phyloP scores from a whole-genome alignment of 2,329 filamentous ascomycete species.

The Botrytis sinoallii region DNA sequence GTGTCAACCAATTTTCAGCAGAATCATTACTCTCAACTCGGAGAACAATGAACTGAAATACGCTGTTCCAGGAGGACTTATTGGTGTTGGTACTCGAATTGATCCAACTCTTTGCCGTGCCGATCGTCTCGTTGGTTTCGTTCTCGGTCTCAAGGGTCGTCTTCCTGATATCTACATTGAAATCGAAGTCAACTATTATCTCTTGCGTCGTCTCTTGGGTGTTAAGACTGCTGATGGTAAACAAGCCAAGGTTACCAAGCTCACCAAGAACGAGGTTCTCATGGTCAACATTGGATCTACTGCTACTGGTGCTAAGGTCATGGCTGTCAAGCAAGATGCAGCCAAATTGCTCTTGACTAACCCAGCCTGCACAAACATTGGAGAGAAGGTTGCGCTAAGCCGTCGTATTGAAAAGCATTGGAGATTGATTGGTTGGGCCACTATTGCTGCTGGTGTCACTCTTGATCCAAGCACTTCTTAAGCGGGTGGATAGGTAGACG shows the following conservation, averaged over 20 bases:
- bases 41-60: constrained; percentile 99
- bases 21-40: constrained; percentile 91
- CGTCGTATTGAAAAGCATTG: constrained; percentile 99
- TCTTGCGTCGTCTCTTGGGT: constrained; percentile 88
- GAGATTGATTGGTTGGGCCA: constrained; percentile 91
- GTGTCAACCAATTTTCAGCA: constrained; percentile 95
- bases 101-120: constrained; percentile 98
- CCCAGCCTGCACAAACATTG: constrained; percentile 93
- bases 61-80: constrained; percentile 93
- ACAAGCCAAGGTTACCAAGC: constrained; percentile 98
- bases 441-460: constrained; percentile 42
- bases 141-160: constrained; percentile 88
- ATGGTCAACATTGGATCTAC: constrained; percentile 99
- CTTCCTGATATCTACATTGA: constrained; percentile 97
- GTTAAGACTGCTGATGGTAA: constrained; percentile 98
- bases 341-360: constrained; percentile 91
- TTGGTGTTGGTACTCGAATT: constrained; percentile 96
- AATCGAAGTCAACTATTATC: constrained; percentile 99
- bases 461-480: constrained; percentile 37
- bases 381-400: constrained; percentile 95
- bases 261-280: constrained; percentile 97
- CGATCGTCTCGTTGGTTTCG: constrained; percentile 97
- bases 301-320: constrained; percentile 94
- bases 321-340: constrained; percentile 95
- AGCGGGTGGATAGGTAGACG: not conserved